Conservation (phyloP, 352 stramenopile genomes). For the Elongisporangium prolatum region DNA sequence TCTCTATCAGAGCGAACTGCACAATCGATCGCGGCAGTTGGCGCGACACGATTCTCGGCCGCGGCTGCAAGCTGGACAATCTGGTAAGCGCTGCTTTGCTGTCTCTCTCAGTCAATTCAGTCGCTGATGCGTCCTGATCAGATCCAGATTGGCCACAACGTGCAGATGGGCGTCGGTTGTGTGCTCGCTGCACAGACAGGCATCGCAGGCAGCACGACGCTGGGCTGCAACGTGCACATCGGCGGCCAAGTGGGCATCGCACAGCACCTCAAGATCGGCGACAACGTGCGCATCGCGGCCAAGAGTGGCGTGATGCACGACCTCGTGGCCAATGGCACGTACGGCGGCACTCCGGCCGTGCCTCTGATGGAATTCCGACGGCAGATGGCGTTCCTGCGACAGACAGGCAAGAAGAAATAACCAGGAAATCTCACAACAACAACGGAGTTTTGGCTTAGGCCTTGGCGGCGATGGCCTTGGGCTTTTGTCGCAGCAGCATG, state of each 20-base stretch:
- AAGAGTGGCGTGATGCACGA: conserved; percentile 85
- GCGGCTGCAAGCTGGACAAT: conserved; percentile 82
- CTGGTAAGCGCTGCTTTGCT: conserved; percentile 34
- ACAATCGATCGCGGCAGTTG: conserved; percentile 83
- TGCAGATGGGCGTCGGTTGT: conserved; percentile 65
- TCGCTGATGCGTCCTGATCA: conserved; percentile 9
- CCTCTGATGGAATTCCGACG: conserved; percentile 78
- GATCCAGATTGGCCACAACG: conserved; percentile 88
- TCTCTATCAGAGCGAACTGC: conserved; percentile 47
- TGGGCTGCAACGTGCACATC: conserved; percentile 72
- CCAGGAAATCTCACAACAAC: neutral
- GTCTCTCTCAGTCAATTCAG: neutral
- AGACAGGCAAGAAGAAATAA: conserved; percentile 36
- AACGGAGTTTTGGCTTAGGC: conserved; percentile 22
- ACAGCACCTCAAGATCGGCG: conserved; percentile 72
- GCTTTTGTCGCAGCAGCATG: conserved; percentile 38
- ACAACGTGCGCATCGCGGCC: conserved; percentile 81
- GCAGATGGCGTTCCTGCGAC: conserved; percentile 53
- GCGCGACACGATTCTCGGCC: conserved; percentile 71
- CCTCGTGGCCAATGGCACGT: conserved; percentile 43
- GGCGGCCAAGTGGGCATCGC: conserved; percentile 81
- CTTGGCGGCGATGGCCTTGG: conserved; percentile 29
- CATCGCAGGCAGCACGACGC: conserved; percentile 77
- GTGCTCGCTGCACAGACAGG: conserved; percentile 77
- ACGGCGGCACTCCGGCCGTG: conserved; percentile 67